Percentiles rank a stretch among this genome's conserved stretches.
phyloP scores from a whole-genome alignment of 257 asterid genomes.

The Capsicum chinense region DNA sequence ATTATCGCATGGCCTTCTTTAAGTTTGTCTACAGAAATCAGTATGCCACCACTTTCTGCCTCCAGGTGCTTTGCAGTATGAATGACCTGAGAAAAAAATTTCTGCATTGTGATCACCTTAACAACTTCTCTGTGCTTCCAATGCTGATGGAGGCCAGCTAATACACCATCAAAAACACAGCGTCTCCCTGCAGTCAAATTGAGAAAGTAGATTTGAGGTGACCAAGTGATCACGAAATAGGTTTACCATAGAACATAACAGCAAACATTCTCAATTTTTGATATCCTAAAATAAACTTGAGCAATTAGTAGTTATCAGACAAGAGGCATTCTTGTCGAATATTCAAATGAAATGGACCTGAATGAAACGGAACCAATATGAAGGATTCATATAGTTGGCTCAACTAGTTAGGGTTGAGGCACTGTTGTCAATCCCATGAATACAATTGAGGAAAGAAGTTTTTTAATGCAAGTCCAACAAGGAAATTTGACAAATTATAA shows the following conservation, averaged over 20 bases:
- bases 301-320: constrained; percentile 2
- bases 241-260: background rate
- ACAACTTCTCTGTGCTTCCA: constrained; percentile 95
- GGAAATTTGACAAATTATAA: constrained; percentile 13
- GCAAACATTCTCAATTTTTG: background rate
- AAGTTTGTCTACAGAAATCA: constrained; percentile 70
- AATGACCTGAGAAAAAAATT: constrained; percentile 61
- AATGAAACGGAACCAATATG: background rate
- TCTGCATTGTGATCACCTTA: constrained; percentile 92
- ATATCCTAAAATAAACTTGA: background rate
- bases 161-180: constrained; percentile 77
- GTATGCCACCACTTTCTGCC: constrained; percentile 76
- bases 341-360: background rate
- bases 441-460: background rate
- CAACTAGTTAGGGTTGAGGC: background rate
- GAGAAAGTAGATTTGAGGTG: constrained; percentile 16
- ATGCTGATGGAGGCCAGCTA: constrained; percentile 90
- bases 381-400: background rate
- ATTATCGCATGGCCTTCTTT: constrained; percentile 92
- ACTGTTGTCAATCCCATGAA: background rate
- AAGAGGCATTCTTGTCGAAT: background rate
- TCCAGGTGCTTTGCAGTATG: constrained; percentile 66
- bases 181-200: constrained; percentile 76
- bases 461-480: constrained; percentile 2
- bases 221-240: constrained; percentile 15